Percentiles rank a stretch among this genome's conserved stretches.
phyloP scores from a whole-genome alignment of 441 rosid species.

The Biscutella laevigata region DNA sequence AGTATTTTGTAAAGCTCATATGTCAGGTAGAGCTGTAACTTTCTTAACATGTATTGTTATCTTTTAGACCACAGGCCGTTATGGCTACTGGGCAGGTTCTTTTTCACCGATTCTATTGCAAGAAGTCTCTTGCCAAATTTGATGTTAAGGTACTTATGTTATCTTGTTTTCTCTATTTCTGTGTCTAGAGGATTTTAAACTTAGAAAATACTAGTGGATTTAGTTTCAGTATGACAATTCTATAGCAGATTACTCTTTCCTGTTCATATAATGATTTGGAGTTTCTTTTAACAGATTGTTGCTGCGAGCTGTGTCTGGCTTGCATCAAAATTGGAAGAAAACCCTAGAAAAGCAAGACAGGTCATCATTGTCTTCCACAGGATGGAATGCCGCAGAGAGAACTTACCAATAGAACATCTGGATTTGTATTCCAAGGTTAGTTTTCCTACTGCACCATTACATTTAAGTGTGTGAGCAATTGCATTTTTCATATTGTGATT shows the following conservation, averaged over 20 bases:
- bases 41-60: background rate
- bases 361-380: constrained; percentile 82
- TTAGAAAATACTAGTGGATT: background rate
- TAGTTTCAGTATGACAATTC: background rate
- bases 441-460: background rate
- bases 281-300: constrained; percentile 51
- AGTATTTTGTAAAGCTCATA: background rate
- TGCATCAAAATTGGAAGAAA: constrained; percentile 85
- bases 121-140: constrained; percentile 82
- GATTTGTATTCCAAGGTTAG: constrained; percentile 73
- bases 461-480: background rate
- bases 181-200: background rate
- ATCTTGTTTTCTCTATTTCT: background rate
- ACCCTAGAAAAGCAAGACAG: constrained; percentile 79
- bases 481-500: background rate
- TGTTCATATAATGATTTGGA: background rate
- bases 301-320: constrained; percentile 94
- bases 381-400: constrained; percentile 93
- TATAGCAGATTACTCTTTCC: background rate
- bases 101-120: constrained; percentile 85
- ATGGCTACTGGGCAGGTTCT: constrained; percentile 96
- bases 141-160: constrained; percentile 43
- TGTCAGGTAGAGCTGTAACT: background rate
- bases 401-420: constrained; percentile 55
- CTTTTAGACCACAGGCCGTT: constrained; percentile 79